Conservation (phyloP, 495 filamentous ascomycete species). For the Penicillium crystallinum region DNA sequence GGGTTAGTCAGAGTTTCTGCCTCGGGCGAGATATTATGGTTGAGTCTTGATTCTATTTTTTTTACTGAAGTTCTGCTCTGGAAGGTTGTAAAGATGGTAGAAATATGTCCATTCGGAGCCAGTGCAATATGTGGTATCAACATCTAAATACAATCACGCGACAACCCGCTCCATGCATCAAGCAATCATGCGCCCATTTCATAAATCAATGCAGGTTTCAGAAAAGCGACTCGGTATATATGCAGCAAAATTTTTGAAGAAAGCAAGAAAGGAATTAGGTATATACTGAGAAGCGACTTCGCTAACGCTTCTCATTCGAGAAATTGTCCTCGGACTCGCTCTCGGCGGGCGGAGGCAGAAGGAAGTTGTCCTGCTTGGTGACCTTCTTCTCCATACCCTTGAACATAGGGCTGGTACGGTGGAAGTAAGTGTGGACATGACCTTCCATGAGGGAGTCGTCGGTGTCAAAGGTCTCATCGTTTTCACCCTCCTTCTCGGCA, state of each 20-base stretch:
- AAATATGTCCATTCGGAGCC: not conserved
- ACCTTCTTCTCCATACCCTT: conserved; percentile 38
- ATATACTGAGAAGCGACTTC: conserved; percentile 10
- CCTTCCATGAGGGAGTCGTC: conserved; percentile 42
- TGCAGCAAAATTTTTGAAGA: conserved; percentile 8
- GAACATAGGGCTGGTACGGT: conserved; percentile 49
- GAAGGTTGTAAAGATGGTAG: not conserved
- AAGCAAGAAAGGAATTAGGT: conserved; percentile 2
- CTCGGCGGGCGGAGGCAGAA: conserved; percentile 39
- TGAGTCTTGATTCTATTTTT: not conserved
- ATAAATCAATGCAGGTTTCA: not conserved
- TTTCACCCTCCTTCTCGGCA: conserved; percentile 39
- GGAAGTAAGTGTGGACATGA: conserved; percentile 45
- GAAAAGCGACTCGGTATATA: conserved; percentile 6
- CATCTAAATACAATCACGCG: conserved; percentile 20
- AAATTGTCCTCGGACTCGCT: conserved; percentile 13
- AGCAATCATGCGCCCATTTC: conserved; percentile 1
- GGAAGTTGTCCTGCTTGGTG: conserved; percentile 33
- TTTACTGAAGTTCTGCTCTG: not conserved
- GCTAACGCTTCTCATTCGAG: conserved; percentile 20
- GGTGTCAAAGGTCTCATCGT: conserved; percentile 28
- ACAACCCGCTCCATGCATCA: conserved; percentile 12
- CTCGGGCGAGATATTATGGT: not conserved
- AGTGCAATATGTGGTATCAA: conserved; percentile 21
- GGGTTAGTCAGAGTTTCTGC: not conserved